These are phyloP conservation scores for Plasmodium inui DNA, from an alignment of 169 alveolate genomes.

Conservation along the genomic window DNA sequence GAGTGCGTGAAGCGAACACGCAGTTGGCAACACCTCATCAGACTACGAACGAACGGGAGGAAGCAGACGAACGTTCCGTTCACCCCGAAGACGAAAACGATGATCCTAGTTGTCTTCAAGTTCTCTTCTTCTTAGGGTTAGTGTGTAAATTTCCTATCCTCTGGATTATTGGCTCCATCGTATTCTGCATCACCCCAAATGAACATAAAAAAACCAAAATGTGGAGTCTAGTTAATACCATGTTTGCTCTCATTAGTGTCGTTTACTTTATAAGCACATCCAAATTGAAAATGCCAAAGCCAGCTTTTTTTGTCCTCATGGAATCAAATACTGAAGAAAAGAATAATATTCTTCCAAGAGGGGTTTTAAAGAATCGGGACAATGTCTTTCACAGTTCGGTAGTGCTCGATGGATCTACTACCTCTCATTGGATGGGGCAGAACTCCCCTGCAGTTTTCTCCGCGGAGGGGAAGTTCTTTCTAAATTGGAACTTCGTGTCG, in stretches of 20 bases:
- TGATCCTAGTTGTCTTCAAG: conserved; percentile 68
- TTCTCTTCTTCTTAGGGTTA: conserved; percentile 51
- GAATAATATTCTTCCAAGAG: background rate
- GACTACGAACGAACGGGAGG: background rate
- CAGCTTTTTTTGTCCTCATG: conserved; percentile 23
- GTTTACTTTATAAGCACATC: conserved; percentile 47
- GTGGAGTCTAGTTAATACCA: conserved; percentile 47
- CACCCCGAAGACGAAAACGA: conserved; percentile 49
- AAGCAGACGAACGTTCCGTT: background rate
- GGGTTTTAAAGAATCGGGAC: conserved; percentile 15
- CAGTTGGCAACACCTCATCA: conserved; percentile 56
- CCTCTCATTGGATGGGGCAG: conserved; percentile 1
- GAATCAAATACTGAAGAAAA: conserved; percentile 14
- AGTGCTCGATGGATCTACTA: background rate
- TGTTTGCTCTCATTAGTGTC: conserved; percentile 50
- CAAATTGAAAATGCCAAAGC: conserved; percentile 23
- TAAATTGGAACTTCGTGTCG: conserved; percentile 35
- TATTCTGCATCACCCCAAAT: conserved; percentile 66
- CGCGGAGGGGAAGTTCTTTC: background rate
- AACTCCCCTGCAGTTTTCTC: background rate
- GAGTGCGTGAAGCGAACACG: conserved; percentile 65
- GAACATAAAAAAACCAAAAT: conserved; percentile 59
- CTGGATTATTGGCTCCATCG: conserved; percentile 60
- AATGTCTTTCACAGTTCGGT: background rate
- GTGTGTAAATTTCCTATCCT: conserved; percentile 69